phyloP scores from a whole-genome alignment of 2,329 filamentous ascomycete species.

The Ophiognomonia clavigignenti-juglandacearum region DNA sequence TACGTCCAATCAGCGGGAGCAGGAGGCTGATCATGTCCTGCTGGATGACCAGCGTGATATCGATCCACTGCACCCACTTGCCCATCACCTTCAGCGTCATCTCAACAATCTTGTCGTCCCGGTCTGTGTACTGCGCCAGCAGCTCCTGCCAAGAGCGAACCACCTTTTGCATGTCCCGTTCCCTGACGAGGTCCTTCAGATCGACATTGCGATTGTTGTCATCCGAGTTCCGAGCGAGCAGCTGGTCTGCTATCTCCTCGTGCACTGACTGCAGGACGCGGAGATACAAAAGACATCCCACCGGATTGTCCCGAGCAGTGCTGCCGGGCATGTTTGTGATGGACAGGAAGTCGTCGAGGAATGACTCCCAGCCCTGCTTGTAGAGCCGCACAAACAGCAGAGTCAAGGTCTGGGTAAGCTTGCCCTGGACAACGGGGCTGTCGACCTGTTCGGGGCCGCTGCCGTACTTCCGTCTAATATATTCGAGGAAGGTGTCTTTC shows the following conservation, averaged over 20 bases:
- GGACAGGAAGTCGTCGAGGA: conserved; percentile 83
- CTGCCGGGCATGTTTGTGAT: conserved; percentile 63
- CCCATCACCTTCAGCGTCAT: conserved; percentile 88
- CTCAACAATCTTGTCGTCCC: conserved; percentile 71
- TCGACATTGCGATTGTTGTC: conserved; percentile 84
- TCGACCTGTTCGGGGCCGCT: conserved; percentile 58
- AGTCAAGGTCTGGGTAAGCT: conserved; percentile 92
- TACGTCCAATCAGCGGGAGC: conserved; percentile 80
- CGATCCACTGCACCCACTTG: conserved; percentile 98
- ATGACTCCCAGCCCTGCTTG: conserved; percentile 77
- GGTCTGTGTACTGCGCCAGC: conserved; percentile 67
- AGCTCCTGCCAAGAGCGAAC: conserved; percentile 89
- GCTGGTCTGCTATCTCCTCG: conserved; percentile 93
- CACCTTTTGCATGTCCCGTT: conserved; percentile 83
- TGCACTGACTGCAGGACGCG: conserved; percentile 86
- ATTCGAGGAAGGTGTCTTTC: conserved; percentile 76
- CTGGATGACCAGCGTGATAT: conserved; percentile 90
- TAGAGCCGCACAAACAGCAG: conserved; percentile 90
- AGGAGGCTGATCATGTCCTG: conserved; percentile 79
- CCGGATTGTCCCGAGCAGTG: conserved; percentile 60
- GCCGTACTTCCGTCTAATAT: conserved; percentile 72
- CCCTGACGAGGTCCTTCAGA: conserved; percentile 85
- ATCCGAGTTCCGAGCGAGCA: conserved; percentile 70
- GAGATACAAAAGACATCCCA: conserved; percentile 81
- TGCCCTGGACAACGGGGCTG: conserved; percentile 80